A percentile compares a stretch with the other conserved stretches of the same genome.
phyloP scores from a whole-genome alignment of 345 rosid genomes.

The Cochlearia excelsa region DNA sequence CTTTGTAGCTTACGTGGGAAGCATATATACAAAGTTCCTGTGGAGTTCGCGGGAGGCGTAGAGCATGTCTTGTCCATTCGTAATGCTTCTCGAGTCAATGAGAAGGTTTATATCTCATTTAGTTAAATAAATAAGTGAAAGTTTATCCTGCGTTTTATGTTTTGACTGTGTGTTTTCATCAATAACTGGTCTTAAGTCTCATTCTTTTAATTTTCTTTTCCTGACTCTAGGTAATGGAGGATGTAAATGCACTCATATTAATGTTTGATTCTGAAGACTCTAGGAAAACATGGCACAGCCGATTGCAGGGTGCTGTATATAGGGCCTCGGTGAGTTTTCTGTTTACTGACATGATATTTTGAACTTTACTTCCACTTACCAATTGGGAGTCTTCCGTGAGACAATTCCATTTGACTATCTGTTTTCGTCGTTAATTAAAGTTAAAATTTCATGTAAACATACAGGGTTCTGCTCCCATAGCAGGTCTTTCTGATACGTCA shows the following conservation, averaged over 20 bases:
- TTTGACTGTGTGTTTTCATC: slow-evolving; percentile 20
- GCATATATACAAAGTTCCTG: slow-evolving; percentile 67
- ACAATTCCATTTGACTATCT: slow-evolving; percentile 15
- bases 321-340: slow-evolving; percentile 66
- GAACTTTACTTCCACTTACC: slow-evolving; percentile 10
- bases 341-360: slow-evolving; percentile 1
- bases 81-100: slow-evolving; percentile 53
- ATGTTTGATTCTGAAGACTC: slow-evolving; percentile 70
- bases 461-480: slow-evolving; percentile 82
- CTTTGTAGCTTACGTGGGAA: slow-evolving; percentile 74
- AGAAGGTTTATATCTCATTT: slow-evolving; percentile 45
- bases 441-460: slow-evolving; percentile 10
- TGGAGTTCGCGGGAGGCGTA: slow-evolving; percentile 62
- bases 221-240: slow-evolving; percentile 69
- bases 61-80: slow-evolving; percentile 76
- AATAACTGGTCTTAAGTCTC: slow-evolving; percentile 1
- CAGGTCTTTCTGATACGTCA: slow-evolving; percentile 83
- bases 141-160: slow-evolving; percentile 22
- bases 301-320: slow-evolving; percentile 85
- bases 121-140: slow-evolving; percentile 15
- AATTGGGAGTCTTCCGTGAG: slow-evolving; percentile 9
- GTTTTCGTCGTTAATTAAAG: slow-evolving; percentile 12
- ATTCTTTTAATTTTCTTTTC: slow-evolving; percentile 2
- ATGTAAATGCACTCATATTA: slow-evolving; percentile 67
- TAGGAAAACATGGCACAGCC: slow-evolving; percentile 72